phyloP scores from a whole-genome alignment of 768 basidiomycete genomes.

The Stropharia rugosoannulata region DNA sequence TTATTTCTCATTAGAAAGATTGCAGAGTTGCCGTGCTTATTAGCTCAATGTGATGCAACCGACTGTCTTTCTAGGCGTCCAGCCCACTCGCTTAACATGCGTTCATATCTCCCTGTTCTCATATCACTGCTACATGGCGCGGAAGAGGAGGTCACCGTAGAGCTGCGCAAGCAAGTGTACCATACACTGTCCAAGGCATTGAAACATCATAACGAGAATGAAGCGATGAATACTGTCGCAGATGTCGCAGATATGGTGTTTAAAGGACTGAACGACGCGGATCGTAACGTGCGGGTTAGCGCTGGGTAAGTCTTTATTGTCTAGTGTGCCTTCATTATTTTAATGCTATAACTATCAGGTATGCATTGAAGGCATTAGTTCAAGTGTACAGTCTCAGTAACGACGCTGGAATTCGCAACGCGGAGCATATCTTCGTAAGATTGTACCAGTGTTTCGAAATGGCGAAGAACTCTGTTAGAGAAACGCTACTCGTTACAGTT shows the following conservation, averaged over 20 bases:
- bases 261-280: slow-evolving; percentile 48
- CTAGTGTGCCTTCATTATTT: neutral
- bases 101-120: slow-evolving; percentile 34
- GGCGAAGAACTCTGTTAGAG: slow-evolving; percentile 48
- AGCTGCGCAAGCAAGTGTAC: slow-evolving; percentile 45
- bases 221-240: slow-evolving; percentile 29
- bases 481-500: slow-evolving; percentile 62
- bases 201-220: slow-evolving; percentile 36
- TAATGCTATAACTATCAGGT: slow-evolving; percentile 28
- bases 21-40: slow-evolving; percentile 32
- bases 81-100: slow-evolving; percentile 26
- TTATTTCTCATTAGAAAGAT: slow-evolving; percentile 32
- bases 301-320: slow-evolving; percentile 57
- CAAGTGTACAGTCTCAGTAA: slow-evolving; percentile 37
- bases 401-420: slow-evolving; percentile 28
- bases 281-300: slow-evolving; percentile 59
- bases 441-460: slow-evolving; percentile 49
- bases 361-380: slow-evolving; percentile 47
- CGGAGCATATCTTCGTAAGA: slow-evolving; percentile 41
- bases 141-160: slow-evolving; percentile 41
- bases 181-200: slow-evolving; percentile 39
- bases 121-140: slow-evolving; percentile 45
- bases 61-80: slow-evolving; percentile 24
- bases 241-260: slow-evolving; percentile 39
- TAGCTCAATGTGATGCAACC: slow-evolving; percentile 32